Conservation (phyloP, 2,329 filamentous ascomycete genomes). For the Cadophora sp. region DNA sequence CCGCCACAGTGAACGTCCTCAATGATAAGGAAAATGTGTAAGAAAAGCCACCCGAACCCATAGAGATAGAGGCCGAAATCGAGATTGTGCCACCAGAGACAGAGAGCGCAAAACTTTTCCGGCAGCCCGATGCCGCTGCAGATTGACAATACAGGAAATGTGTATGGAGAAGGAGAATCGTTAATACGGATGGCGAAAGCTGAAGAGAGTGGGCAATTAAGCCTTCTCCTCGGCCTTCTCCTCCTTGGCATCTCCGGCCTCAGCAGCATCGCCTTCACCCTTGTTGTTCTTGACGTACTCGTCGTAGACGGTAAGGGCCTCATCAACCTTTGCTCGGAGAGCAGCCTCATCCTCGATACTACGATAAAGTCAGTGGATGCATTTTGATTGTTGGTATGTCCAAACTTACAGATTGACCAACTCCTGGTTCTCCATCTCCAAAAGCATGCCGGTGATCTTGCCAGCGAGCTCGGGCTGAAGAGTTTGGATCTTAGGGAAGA, state of each 20-base stretch:
- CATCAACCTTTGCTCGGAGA: slow-evolving; percentile 94
- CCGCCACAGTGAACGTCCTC: slow-evolving; percentile 22
- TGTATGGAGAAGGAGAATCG: slow-evolving; percentile 34
- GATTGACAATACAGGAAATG: slow-evolving; percentile 43
- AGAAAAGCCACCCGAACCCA: slow-evolving; percentile 30
- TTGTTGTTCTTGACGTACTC: slow-evolving; percentile 85
- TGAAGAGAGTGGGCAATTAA: slow-evolving; percentile 49
- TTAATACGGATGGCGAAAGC: slow-evolving; percentile 29
- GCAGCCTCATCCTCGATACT: slow-evolving; percentile 90
- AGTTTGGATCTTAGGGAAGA: slow-evolving; percentile 97
- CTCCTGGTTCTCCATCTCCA: slow-evolving; percentile 98
- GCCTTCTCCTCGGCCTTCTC: slow-evolving; percentile 60
- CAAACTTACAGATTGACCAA: slow-evolving; percentile 89
- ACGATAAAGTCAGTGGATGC: slow-evolving; percentile 42
- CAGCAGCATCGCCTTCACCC: slow-evolving; percentile 46
- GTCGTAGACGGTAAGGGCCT: slow-evolving; percentile 96
- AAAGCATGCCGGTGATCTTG: slow-evolving; percentile 99
- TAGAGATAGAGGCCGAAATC: slow-evolving; percentile 33
- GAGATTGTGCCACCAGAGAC: slow-evolving; percentile 37
- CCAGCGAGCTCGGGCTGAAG: slow-evolving; percentile 95
- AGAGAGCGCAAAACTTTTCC: slow-evolving; percentile 45
- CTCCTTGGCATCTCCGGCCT: slow-evolving; percentile 54
- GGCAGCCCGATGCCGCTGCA: slow-evolving; percentile 40
- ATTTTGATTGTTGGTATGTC: not conserved
- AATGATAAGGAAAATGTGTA: slow-evolving; percentile 35